These are phyloP conservation scores for Macrocystidia cucumis DNA, from an alignment of 1,284 basidiomycete species.

Conservation along the genomic window DNA sequence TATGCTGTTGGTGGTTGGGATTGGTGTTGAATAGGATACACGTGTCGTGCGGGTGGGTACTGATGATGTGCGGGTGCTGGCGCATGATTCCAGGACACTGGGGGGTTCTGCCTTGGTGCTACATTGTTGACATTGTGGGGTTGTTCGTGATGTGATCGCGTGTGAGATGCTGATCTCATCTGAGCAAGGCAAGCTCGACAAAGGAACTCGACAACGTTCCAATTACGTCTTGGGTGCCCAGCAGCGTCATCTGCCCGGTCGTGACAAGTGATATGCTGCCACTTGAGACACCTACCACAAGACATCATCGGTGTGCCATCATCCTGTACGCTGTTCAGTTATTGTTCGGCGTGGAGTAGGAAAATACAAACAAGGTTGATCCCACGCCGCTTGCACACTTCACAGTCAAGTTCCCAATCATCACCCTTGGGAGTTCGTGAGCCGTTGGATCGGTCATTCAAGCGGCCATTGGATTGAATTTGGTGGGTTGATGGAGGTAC, in stretches of 20 bases:
- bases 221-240: slow-evolving; percentile 58
- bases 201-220: slow-evolving; percentile 62
- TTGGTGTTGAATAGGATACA: no score
- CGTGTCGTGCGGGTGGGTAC: no score
- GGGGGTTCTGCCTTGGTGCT: no score
- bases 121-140: no score
- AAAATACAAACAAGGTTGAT: slow-evolving; percentile 52
- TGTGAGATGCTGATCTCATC: no score
- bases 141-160: no score
- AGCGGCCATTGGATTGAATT: slow-evolving; percentile 1
- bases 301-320: slow-evolving; percentile 71
- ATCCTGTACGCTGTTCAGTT: slow-evolving; percentile 38
- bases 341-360: slow-evolving; percentile 6
- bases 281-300: slow-evolving; percentile 72
- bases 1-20: no score
- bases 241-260: slow-evolving; percentile 51
- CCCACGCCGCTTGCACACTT: slow-evolving; percentile 67
- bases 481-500: background rate
- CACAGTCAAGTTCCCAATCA: slow-evolving; percentile 81
- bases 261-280: slow-evolving; percentile 81
- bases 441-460: slow-evolving; percentile 15
- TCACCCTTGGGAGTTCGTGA: slow-evolving; percentile 42
- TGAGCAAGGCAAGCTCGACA: slow-evolving; percentile 55
- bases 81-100: no score
- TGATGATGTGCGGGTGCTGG: no score